Evolutionary conservation across 768 basidiomycete genomes (phyloP).

Genomic region (Calocybe cyanea): DNA sequence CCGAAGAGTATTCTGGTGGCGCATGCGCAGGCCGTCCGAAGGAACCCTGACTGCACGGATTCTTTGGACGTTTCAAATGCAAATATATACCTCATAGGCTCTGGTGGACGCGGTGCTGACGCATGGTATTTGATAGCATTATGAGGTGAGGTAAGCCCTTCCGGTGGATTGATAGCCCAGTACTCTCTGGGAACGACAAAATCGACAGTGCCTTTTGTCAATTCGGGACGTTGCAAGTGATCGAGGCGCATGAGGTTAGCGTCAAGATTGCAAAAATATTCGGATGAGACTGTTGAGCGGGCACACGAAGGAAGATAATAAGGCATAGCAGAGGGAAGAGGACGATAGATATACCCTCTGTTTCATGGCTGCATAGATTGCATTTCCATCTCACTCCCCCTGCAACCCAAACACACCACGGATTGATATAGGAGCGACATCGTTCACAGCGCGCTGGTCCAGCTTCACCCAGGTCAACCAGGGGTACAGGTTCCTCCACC

Average conservation of each 20-base stretch:
- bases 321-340: background rate
- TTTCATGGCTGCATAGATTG: constrained; percentile 82
- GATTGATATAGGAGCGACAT: constrained; percentile 90
- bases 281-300: constrained; percentile 54
- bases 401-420: constrained; percentile 84
- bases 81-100: constrained; percentile 76
- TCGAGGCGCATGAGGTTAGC: constrained; percentile 75
- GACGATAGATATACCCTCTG: constrained; percentile 60
- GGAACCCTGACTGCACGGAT: constrained; percentile 64
- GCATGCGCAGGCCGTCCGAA: constrained; percentile 59
- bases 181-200: constrained; percentile 82
- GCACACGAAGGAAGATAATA: constrained; percentile 1
- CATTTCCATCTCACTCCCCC: constrained; percentile 89
- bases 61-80: constrained; percentile 79
- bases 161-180: constrained; percentile 73
- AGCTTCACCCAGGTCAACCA: constrained; percentile 63
- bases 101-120: constrained; percentile 47
- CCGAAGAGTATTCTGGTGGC: constrained; percentile 68
- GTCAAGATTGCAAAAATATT: constrained; percentile 85
- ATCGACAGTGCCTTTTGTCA: constrained; percentile 89
- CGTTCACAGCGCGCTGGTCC: constrained; percentile 83
- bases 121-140: constrained; percentile 46
- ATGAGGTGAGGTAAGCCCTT: constrained; percentile 49
- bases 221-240: constrained; percentile 76
- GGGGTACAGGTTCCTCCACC: constrained; percentile 74